Base-by-base conservation (phyloP, 371 early-diverging fungal species). In the Encephalitozoon hellem region DNA sequence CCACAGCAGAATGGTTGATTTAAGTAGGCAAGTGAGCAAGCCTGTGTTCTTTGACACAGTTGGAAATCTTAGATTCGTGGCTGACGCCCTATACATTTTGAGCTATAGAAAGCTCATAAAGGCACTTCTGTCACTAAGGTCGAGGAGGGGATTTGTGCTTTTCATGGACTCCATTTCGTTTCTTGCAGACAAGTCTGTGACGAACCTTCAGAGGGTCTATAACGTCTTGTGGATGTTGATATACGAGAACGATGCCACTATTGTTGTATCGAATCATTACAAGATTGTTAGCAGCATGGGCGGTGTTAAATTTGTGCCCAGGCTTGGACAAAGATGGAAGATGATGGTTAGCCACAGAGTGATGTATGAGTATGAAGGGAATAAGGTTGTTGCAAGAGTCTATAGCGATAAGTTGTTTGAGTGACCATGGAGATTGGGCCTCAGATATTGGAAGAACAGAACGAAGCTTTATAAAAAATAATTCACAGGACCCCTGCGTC, bases 161-260 rank as follows among this genome's bases (percentile, higher is more conserved):
- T 52, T 77, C 52, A 77, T 77, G 15, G 77, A 77, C 32, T 72
- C 77, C 1, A 69, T 77, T 21, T 53, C 77, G 28, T 67, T 77
- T 38, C 15, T 72, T 25, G 53, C 45, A 42, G 69, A 74, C 26
- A 75, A 47, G 45, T 63, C 45, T 25, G 43, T 72, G 18, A 9
- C 6, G 6, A 18, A 25, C 9, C 67, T 64, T 23, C 28, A 18
- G 9, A n/a, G 18, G 21, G 4, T 77, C 34, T 77, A 70, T 55
- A 63, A 72, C 26, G 11, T 54, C 15, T 15, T 77, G 8, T 64
- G 67, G 59, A 30, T 21, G 42, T 47, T 77, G 23, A 47, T 69
- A 4, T 47, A 47, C 55, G 45, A 28, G 39, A 77, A 68, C 39
- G 67, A 72, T 43, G 72, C 51, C 34, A 77, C 77, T 1, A 25